Evolutionary conservation across 2,329 filamentous ascomycete genomes (phyloP).

Genomic region (Colletotrichum coccodes): DNA sequence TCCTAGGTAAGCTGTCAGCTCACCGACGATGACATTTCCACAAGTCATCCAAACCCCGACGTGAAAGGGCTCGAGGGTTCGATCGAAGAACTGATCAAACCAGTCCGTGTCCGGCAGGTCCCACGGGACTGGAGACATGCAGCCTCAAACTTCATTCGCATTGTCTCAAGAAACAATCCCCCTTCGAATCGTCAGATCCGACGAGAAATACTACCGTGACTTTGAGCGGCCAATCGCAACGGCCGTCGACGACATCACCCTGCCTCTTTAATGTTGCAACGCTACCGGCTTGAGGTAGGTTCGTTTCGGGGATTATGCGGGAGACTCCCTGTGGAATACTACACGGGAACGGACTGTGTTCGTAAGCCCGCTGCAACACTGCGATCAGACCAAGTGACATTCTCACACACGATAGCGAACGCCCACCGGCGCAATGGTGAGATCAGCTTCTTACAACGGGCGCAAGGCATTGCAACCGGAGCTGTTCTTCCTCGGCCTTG

Average conservation of each 20-base stretch:
- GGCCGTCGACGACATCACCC: constrained; percentile 7
- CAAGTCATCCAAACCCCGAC: background rate
- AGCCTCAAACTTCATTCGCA: background rate
- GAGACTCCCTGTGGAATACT: background rate
- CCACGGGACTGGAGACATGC: background rate
- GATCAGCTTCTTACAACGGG: background rate
- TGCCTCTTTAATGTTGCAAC: background rate
- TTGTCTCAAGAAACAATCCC: background rate
- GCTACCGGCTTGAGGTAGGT: background rate
- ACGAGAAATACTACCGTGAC: background rate
- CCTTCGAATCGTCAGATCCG: background rate
- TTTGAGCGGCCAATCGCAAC: constrained; percentile 22
- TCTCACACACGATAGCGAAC: background rate
- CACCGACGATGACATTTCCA: background rate
- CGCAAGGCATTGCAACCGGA: background rate
- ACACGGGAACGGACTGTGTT: constrained; percentile 13
- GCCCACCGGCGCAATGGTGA: background rate
- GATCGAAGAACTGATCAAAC: background rate
- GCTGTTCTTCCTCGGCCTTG: background rate
- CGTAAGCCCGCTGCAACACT: background rate
- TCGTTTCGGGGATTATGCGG: constrained; percentile 5
- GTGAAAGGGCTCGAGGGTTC: background rate
- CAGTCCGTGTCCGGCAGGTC: background rate
- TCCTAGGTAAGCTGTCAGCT: background rate
- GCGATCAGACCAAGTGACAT: constrained; percentile 7